These are phyloP conservation scores for Mercurialis annua DNA, from an alignment of 345 rosid genomes.

Conservation along the genomic window DNA sequence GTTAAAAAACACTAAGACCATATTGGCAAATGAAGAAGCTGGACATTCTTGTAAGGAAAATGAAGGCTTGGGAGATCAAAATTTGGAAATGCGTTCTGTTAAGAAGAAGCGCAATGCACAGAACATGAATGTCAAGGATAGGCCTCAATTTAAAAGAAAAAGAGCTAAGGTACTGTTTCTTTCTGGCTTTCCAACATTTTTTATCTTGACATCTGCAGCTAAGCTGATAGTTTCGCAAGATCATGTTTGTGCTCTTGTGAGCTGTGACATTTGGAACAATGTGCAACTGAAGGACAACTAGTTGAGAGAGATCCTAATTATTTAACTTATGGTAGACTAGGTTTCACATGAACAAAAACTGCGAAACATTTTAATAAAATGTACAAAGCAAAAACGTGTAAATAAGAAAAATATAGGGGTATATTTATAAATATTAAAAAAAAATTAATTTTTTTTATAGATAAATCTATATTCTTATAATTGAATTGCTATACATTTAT, in stretches of 20 bases:
- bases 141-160: conserved; percentile 75
- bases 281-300: too few species aligned
- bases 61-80: conserved; percentile 32
- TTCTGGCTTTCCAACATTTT: neutral
- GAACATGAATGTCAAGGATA: conserved; percentile 48
- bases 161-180: conserved; percentile 58
- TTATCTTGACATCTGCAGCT: neutral
- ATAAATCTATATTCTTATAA: too few species aligned
- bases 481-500: too few species aligned
- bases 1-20: conserved; percentile 37
- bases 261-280: neutral
- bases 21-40: conserved; percentile 31
- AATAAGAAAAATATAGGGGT: too few species aligned
- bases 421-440: too few species aligned
- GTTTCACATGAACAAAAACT: too few species aligned
- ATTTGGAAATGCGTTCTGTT: conserved; percentile 20
- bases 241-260: neutral
- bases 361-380: too few species aligned
- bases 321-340: neutral
- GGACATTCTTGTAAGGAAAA: conserved; percentile 29
- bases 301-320: neutral
- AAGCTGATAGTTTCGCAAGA: too few species aligned
- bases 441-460: too few species aligned
- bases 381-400: too few species aligned
- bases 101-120: conserved; percentile 25